Evolutionary conservation across 495 filamentous ascomycete genomes (phyloP).

Genomic region (Pyronema domesticum): DNA sequence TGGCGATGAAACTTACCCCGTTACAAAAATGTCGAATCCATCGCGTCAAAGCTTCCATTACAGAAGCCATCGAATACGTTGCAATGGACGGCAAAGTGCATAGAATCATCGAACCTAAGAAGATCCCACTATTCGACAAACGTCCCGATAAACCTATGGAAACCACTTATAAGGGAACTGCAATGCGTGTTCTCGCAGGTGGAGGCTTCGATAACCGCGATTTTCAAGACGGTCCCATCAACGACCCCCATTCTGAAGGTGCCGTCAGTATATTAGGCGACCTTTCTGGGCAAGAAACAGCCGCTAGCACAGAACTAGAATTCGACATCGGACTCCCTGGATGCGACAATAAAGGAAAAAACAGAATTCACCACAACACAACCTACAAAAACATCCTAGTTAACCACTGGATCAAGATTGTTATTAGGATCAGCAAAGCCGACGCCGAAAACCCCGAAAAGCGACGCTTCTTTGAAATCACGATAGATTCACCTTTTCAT

Average conservation of each 20-base stretch:
- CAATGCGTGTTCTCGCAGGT: constrained; percentile 60
- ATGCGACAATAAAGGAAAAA: constrained; percentile 72
- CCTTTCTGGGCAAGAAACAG: constrained; percentile 42
- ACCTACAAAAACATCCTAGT: constrained; percentile 94
- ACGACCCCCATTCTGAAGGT: constrained; percentile 30
- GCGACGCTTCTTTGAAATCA: constrained; percentile 91
- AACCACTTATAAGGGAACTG: constrained; percentile 62
- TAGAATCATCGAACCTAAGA: constrained; percentile 65
- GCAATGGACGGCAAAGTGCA: constrained; percentile 75
- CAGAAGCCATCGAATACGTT: constrained; percentile 88
- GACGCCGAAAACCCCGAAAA: constrained; percentile 67
- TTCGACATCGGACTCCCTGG: constrained; percentile 90
- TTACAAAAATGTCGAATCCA: constrained; percentile 93
- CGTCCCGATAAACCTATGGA: constrained; percentile 60
- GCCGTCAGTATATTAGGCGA: constrained; percentile 67
- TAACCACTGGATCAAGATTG: constrained; percentile 98
- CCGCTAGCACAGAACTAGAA: constrained; percentile 91
- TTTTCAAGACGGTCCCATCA: constrained; percentile 23
- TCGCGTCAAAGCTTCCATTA: constrained; percentile 86
- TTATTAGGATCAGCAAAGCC: constrained; percentile 81
- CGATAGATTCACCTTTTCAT: constrained; percentile 93
- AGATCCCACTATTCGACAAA: constrained; percentile 82
- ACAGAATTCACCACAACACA: constrained; percentile 78
- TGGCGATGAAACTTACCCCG: constrained; percentile 93
- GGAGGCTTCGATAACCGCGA: constrained; percentile 44